Evolutionary conservation across 371 early-diverging fungal species (phyloP), one percentile per base, ranked within the genome.

Genomic region (Parasitella parasitica): DNA sequence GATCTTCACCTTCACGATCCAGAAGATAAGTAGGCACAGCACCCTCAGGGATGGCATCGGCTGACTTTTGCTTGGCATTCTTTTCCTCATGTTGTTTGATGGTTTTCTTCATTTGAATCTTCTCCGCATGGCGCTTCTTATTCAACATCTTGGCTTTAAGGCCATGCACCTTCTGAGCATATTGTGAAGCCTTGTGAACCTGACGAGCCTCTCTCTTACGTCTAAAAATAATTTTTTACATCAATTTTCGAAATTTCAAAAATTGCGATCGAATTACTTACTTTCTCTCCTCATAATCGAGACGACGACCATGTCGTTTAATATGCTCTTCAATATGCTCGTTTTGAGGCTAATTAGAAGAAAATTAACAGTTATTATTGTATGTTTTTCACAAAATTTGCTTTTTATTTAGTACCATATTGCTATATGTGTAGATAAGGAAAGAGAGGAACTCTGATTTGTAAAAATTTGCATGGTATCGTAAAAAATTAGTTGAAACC

Each of bases 51-150:
- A 92, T 85, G 37, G 94, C 91, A 68, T 95, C 94, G 50, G 90
- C 89, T 61, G 91, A 87, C 64, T 90, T 89, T 67, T 93, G 89
- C 81, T 96, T 96, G 70, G 92, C 93, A 70, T 90, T 91, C 84
- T 95, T 93, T 70, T 97, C 95, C 72, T 97, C 96, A 80, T 96
- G 96, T 84, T 94, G 93, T 78, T 97, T 97, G 71, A 99, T 91
- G 18, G 97, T 95, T 87, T 99, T 99, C 89, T 99, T 98, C 94
- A 99, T 96, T 84, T 99, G 96, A 71, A 99, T 97, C 94, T 99
- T 99, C 79, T 99, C 97, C n/a, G 90, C 86, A 77, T 94, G 94
- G 63, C 97, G 89, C 86, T 98, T 97, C 93, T 98, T 97, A 84
- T 98, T 96, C 86, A 95, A 94, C 75, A 99, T 78, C 89, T 98